phyloP scores from a whole-genome alignment of 2,329 filamentous ascomycete species.

The Diaporthe longicolla region DNA sequence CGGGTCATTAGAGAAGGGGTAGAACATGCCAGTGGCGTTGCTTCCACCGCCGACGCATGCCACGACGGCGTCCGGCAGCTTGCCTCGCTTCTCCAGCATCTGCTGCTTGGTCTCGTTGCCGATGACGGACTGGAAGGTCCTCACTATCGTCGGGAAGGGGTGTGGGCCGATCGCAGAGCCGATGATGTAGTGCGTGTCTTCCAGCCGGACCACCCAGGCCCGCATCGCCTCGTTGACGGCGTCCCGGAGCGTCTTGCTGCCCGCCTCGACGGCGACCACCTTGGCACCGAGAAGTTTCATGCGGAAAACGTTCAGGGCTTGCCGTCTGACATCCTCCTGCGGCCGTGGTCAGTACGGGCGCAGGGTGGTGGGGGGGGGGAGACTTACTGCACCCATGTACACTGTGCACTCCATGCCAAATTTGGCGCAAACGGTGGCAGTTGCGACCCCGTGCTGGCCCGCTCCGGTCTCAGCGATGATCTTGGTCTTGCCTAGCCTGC shows the following conservation, averaged over 20 bases:
- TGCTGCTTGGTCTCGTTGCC: conserved; percentile 94
- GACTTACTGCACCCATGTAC: conserved; percentile 88
- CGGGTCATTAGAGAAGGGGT: conserved; percentile 89
- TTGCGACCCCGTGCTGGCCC: conserved; percentile 97
- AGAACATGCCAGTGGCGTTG: conserved; percentile 98
- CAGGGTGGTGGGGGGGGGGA: neutral
- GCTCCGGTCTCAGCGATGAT: conserved; percentile 99
- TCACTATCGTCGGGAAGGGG: conserved; percentile 96
- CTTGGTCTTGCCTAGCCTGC: conserved; percentile 90
- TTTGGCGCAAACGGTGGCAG: conserved; percentile 96
- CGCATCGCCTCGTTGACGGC: conserved; percentile 97
- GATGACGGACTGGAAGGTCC: conserved; percentile 97
- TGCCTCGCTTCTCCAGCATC: conserved; percentile 86
- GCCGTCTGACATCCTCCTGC: conserved; percentile 90
- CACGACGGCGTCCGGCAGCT: conserved; percentile 95
- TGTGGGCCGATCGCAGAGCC: conserved; percentile 97
- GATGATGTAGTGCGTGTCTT: conserved; percentile 98
- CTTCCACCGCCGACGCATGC: conserved; percentile 96
- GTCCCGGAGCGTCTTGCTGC: conserved; percentile 84
- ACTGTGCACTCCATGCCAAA: conserved; percentile 98
- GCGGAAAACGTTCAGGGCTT: conserved; percentile 97
- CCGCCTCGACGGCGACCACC: conserved; percentile 93
- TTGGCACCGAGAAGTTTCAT: conserved; percentile 96
- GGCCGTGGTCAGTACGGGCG: conserved; percentile 46
- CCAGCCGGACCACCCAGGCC: conserved; percentile 92